Conservation (phyloP, 495 filamentous ascomycete species). For the Neurospora sp. region DNA sequence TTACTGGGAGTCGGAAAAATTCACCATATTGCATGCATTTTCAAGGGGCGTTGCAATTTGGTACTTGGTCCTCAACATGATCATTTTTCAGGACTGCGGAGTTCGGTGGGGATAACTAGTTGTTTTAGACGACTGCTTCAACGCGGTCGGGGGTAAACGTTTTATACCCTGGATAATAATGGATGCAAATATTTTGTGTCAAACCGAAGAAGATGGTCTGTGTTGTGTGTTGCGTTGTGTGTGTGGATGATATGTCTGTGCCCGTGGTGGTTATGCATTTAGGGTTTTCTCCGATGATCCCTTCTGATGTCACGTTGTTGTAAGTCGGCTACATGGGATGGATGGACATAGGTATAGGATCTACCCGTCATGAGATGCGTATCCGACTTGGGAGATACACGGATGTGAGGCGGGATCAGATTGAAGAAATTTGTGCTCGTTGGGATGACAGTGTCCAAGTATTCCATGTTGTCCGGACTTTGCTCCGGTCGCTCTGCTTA, state of each 20-base stretch:
- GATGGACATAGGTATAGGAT: neutral
- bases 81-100: slow-evolving; percentile 18
- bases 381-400: neutral
- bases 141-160: slow-evolving; percentile 14
- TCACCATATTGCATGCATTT: slow-evolving; percentile 24
- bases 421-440: neutral
- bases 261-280: neutral
- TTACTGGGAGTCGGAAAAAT: slow-evolving; percentile 20
- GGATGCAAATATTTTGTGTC: neutral
- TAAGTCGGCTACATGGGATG: neutral
- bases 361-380: neutral
- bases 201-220: neutral
- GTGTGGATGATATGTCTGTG: neutral
- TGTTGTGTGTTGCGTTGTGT: neutral
- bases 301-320: neutral
- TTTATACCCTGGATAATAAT: neutral
- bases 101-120: slow-evolving; percentile 14
- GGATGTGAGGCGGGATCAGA: neutral
- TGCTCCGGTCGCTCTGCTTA: neutral
- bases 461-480: neutral
- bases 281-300: neutral
- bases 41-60: slow-evolving; percentile 27
- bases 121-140: slow-evolving; percentile 23
- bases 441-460: neutral
- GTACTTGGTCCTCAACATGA: slow-evolving; percentile 26